These are phyloP conservation scores for Wakefieldia striispora DNA, from an alignment of 768 basidiomycete species.

Conservation along the genomic window DNA sequence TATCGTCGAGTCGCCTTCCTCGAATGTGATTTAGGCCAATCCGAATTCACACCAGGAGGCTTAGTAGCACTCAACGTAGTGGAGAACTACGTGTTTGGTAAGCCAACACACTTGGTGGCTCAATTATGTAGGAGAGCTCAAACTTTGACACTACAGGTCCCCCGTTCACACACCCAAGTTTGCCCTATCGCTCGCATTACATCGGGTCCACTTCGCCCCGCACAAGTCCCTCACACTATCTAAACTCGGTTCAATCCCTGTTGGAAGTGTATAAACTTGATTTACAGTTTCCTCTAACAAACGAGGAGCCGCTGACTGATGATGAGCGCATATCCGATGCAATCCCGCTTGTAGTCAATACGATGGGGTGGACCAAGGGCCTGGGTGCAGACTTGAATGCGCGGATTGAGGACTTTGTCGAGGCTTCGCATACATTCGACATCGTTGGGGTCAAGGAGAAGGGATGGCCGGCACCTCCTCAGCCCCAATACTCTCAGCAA, in stretches of 20 bases:
- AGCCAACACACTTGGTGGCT: not conserved
- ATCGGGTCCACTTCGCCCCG: constrained; percentile 78
- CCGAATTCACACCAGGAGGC: constrained; percentile 88
- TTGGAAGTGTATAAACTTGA: constrained; percentile 69
- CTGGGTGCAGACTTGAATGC: constrained; percentile 78
- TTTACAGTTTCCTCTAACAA: constrained; percentile 47
- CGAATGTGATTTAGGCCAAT: constrained; percentile 92
- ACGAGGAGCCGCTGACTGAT: constrained; percentile 24
- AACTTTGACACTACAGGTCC: constrained; percentile 53
- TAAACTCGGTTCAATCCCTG: constrained; percentile 64
- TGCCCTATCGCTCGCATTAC: constrained; percentile 76
- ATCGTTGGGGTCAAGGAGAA: constrained; percentile 22
- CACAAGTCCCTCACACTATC: constrained; percentile 72
- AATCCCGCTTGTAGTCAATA: constrained; percentile 89
- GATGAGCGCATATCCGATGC: constrained; percentile 47
- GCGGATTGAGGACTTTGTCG: constrained; percentile 64
- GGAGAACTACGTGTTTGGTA: constrained; percentile 70
- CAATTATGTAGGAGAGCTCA: not conserved
- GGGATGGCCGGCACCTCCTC: constrained; percentile 17
- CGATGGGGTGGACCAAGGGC: constrained; percentile 96
- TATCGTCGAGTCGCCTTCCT: constrained; percentile 85
- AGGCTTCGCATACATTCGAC: constrained; percentile 42
- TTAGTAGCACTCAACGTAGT: constrained; percentile 79
- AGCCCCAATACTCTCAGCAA: constrained; percentile 5
- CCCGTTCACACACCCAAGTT: constrained; percentile 77